These are phyloP conservation scores for Prunella vulgaris DNA, from an alignment of 257 asterid species.

Conservation along the genomic window DNA sequence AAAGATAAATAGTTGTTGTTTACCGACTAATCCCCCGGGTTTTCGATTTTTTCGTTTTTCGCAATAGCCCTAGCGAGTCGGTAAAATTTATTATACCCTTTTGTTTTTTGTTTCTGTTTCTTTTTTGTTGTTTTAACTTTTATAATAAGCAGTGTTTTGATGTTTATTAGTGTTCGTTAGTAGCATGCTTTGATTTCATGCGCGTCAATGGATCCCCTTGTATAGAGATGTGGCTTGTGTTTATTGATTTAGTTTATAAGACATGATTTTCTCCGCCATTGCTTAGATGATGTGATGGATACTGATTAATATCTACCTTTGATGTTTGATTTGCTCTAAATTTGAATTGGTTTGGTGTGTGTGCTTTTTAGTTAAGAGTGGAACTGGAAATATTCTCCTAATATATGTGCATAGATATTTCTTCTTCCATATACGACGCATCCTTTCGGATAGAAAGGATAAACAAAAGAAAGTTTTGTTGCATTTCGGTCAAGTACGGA, in stretches of 20 bases:
- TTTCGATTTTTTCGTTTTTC: background rate
- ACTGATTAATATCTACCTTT: background rate
- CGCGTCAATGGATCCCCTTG: background rate
- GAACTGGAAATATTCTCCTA: background rate
- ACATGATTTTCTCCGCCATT: background rate
- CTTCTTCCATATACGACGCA: background rate
- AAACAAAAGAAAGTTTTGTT: background rate
- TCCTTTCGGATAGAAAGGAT: background rate
- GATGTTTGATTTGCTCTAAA: background rate
- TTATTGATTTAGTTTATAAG: background rate
- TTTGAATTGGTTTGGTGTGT: background rate
- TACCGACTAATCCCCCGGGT: slow-evolving; percentile 2
- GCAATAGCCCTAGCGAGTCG: slow-evolving; percentile 27
- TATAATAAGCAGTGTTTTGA: background rate
- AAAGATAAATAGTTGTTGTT: background rate
- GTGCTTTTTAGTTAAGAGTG: background rate
- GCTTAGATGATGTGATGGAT: background rate
- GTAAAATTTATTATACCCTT: background rate
- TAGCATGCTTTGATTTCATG: background rate
- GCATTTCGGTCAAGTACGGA: background rate
- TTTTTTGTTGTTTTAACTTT: background rate
- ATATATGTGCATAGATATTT: background rate
- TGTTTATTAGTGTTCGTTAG: background rate
- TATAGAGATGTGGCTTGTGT: background rate
- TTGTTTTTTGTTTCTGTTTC: too few relatives aligned